Evolutionary conservation across 495 filamentous ascomycete species (phyloP).

Genomic region (Glutinoglossum americanum): DNA sequence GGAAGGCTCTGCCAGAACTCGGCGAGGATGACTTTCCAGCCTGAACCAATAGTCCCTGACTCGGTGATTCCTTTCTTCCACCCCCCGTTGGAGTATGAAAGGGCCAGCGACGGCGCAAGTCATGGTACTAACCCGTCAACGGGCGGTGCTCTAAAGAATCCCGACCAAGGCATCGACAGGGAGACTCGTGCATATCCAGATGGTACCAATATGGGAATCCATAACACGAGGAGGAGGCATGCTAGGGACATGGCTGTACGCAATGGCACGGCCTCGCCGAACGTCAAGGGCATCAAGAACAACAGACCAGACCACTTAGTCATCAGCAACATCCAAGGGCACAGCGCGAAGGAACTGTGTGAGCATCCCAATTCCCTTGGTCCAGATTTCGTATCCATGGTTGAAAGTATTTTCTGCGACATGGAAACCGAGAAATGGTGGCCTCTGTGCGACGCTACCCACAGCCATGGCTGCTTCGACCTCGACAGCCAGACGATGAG

Average conservation of each 20-base stretch:
- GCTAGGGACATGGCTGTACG: no score
- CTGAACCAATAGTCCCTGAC: neutral
- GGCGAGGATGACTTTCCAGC: conserved; percentile 3
- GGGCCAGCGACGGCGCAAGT: no score
- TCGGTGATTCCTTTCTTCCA: conserved; percentile 3
- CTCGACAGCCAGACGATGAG: neutral
- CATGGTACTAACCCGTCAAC: no score
- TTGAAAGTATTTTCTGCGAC: neutral
- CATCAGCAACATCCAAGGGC: neutral
- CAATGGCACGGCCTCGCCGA: no score
- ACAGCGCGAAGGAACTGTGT: conserved; percentile 1
- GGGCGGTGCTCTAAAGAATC: neutral
- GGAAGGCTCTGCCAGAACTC: conserved; percentile 4
- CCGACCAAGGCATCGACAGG: neutral
- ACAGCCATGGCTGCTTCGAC: conserved; percentile 3
- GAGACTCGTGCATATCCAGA: neutral
- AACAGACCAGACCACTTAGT: no score
- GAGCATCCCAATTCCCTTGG: conserved; percentile 6
- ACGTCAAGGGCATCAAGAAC: no score
- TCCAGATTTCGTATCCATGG: conserved; percentile 2
- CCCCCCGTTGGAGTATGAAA: conserved; percentile 1
- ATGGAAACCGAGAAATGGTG: no score
- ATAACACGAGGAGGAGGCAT: no score
- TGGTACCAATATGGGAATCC: no score
- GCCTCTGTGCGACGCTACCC: neutral